These are phyloP conservation scores for Lasiodiplodia citricola DNA, from an alignment of 2,329 filamentous ascomycete genomes.

Conservation along the genomic window DNA sequence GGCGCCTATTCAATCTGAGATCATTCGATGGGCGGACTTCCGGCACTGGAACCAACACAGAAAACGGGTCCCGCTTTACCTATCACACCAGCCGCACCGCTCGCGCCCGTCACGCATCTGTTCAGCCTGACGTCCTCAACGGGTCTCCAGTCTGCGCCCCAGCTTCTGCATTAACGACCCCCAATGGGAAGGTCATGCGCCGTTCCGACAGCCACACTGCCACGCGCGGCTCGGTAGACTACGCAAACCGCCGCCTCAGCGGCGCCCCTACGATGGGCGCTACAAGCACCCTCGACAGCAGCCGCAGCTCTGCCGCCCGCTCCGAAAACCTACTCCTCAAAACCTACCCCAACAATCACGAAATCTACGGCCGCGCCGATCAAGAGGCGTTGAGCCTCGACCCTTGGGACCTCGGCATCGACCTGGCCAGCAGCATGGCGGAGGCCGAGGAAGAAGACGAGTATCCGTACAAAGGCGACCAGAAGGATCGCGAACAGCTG, in stretches of 20 bases:
- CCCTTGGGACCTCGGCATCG: conserved; percentile 19
- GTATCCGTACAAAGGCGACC: neutral
- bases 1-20: conserved; percentile 52
- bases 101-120: neutral
- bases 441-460: conserved; percentile 1
- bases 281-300: conserved; percentile 11
- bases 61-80: neutral
- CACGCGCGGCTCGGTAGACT: neutral
- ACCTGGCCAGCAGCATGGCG: neutral
- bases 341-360: conserved; percentile 13
- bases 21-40: conserved; percentile 33
- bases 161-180: neutral
- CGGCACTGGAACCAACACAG: neutral
- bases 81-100: conserved; percentile 24
- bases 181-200: neutral
- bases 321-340: conserved; percentile 18
- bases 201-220: conserved; percentile 13
- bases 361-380: conserved; percentile 25
- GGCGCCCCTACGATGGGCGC: conserved; percentile 2
- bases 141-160: neutral
- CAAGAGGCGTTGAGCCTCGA: conserved; percentile 26
- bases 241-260: conserved; percentile 6
- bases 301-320: conserved; percentile 2
- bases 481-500: neutral
- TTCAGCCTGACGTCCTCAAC: conserved; percentile 1